Base-by-base conservation (phyloP, 2,329 filamentous ascomycete genomes). In the Ophiosphaerella korrae region DNA sequence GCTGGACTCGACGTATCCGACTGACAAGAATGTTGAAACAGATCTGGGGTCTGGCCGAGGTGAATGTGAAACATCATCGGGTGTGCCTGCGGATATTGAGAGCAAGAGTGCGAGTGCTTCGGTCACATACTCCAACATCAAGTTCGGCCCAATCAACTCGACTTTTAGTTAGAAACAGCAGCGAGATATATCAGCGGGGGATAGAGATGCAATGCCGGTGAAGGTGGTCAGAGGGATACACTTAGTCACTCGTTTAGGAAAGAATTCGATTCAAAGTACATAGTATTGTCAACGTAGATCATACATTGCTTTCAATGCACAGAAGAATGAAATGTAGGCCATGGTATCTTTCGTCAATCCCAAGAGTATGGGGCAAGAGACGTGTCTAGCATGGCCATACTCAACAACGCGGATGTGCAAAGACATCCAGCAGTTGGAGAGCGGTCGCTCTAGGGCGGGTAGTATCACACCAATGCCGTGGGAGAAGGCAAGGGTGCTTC, bases 1-100 rank as follows among this genome's bases (percentile, higher is more conserved):
- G 88, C 82, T 90, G 55, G 87, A 90, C 75, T 82, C 81, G 55
- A 82, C 75, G 62, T 87, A 82, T 74, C 86, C 86, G 14, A 74
- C 76, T 37, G 64, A 73, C 47, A 65, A 57, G 46, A 60, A 71
- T 42, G 43, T 58, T 8, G 58, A 48, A 12, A 42, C 52, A 21
- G 48, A 59, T 34, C 67, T 66, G 21, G 72, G 71, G 46, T 60
- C 61, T 8, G 66, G 52, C n/a, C 61, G 72, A 42, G 72, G 72
- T 16, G 62, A 60, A 11, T 68, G 66, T 18, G 55, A 51, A 5
- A 66, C 46, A 13, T 53, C 52, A 3, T 63, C 62, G 16, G 71
- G 71, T 33, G 57, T 53, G 13, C 71, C 71, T n/a, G 60, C 50
- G 7, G 67, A 70, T 32, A 60, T 68, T 21, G 66, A 70, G 42